Evolutionary conservation across 345 rosid species (phyloP).

Genomic region (Nephelium lappaceum): DNA sequence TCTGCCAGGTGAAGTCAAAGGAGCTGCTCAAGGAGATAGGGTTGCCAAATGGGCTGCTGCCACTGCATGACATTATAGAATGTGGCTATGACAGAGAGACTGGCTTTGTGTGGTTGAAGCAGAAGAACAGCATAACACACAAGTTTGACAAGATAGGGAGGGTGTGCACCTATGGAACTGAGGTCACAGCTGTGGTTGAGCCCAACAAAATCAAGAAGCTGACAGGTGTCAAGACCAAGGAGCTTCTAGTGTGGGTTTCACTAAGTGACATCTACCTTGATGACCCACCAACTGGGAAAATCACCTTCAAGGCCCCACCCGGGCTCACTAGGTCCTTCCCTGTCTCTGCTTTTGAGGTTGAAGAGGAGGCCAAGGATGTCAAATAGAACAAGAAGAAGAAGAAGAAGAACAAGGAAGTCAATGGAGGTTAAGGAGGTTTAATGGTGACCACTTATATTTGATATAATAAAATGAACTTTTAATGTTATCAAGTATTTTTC

Average conservation of each 20-base stretch:
- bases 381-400: constrained; percentile 29
- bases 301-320: constrained; percentile 78
- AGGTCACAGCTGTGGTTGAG: constrained; percentile 72
- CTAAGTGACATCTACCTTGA: constrained; percentile 61
- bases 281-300: constrained; percentile 54
- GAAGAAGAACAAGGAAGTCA: constrained; percentile 33
- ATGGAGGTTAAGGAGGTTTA: constrained; percentile 22
- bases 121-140: constrained; percentile 71
- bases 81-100: constrained; percentile 79
- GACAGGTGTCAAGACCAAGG: constrained; percentile 94
- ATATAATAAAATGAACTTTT: no score
- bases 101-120: constrained; percentile 93
- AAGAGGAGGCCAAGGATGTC: constrained; percentile 30
- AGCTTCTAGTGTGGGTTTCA: constrained; percentile 76
- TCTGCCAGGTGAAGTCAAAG: constrained; percentile 65
- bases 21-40: constrained; percentile 57
- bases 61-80: constrained; percentile 73
- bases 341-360: constrained; percentile 60
- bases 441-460: no score
- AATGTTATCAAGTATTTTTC: no score
- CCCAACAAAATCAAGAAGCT: constrained; percentile 80
- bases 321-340: constrained; percentile 77
- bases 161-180: constrained; percentile 59
- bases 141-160: constrained; percentile 77
- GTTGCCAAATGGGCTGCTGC: constrained; percentile 80